phyloP scores from a whole-genome alignment of 371 early-diverging fungal genomes.

The Neoconidiobolus thromboides region DNA sequence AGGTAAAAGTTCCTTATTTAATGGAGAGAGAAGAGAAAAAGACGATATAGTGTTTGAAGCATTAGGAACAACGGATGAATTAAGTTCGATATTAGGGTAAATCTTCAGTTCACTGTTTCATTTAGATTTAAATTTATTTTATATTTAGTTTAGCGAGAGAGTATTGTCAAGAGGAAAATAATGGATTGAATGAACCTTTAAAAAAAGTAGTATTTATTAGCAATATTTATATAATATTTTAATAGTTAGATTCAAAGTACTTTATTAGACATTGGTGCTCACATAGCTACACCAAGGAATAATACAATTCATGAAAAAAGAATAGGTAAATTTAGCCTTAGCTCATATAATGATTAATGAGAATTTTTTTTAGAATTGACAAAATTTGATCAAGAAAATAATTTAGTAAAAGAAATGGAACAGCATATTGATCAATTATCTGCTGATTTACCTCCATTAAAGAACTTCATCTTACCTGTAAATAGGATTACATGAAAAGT shows the following conservation, averaged over 20 bases:
- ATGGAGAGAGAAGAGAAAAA: slow-evolving; percentile 74
- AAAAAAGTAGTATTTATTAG: too few species aligned
- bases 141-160: too few species aligned
- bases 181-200: too few species aligned
- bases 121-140: not conserved
- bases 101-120: not conserved
- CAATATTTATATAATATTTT: too few species aligned
- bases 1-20: slow-evolving; percentile 70
- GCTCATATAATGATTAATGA: not conserved
- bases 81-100: slow-evolving; percentile 38
- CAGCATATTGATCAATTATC: slow-evolving; percentile 69
- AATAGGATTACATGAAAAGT: too few species aligned
- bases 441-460: slow-evolving; percentile 46
- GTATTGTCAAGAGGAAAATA: too few species aligned
- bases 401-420: slow-evolving; percentile 43
- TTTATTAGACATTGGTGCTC: slow-evolving; percentile 74
- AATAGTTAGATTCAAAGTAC: slow-evolving; percentile 57
- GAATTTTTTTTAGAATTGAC: slow-evolving; percentile 24
- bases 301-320: slow-evolving; percentile 28
- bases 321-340: slow-evolving; percentile 6
- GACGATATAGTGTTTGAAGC: slow-evolving; percentile 80
- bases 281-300: slow-evolving; percentile 74
- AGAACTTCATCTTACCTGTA: slow-evolving; percentile 66
- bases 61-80: slow-evolving; percentile 65
- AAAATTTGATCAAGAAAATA: slow-evolving; percentile 46